Evolutionary conservation across 176 grass and related monocot genomes (phyloP), one percentile per base, ranked within the genome.

Genomic region (Tuctoria greenei): DNA sequence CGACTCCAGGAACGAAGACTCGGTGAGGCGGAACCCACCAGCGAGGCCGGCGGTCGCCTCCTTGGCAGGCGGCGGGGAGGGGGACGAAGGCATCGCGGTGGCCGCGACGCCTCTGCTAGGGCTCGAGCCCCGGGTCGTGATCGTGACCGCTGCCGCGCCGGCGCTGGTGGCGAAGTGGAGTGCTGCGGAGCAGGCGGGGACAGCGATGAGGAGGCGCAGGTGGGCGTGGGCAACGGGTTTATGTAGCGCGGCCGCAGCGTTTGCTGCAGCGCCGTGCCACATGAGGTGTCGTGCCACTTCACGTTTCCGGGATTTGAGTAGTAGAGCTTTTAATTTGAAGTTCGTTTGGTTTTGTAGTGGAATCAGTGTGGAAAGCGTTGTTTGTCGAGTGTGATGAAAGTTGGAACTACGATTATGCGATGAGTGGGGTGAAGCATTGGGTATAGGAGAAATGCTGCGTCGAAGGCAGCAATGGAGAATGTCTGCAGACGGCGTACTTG

Each of bases 1-100:
- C 6, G 95, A 98, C 66, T 90, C 91, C 78, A 98, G 84, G 78
- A 98, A 98, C 17, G 85, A 67, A 46, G 91, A 69, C 76, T 88
- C 82, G 68, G 83, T 93, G 71, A 97, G 85, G 59, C 71, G 55
- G 84, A 97, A 83, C 40, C 77, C 74, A 37, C 67, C 52, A 28
- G 63, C 18, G 6, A 67, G 51, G 35, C 45, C 75, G 38, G 23
- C 39, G 64, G 72, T 54, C 47, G 61, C 85, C 69, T 70, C 79
- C 63, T 84, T 80, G 77, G 68, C 75, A 12, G 75, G 17, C 42
- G 83, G 60, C 27, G 75, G 73, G 39, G 83, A 46, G 52, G 89
- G 64, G 50, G 84, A 78, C 14, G 58, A 61, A 69, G 85, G 81
- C 84, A 96, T 96, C 74, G 82, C 89, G 61, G 36, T 75, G 62